Percentiles rank a stretch among this genome's conserved stretches.
Conservation (phyloP, 2,329 filamentous ascomycete genomes). For the Trichoderma sp. region DNA sequence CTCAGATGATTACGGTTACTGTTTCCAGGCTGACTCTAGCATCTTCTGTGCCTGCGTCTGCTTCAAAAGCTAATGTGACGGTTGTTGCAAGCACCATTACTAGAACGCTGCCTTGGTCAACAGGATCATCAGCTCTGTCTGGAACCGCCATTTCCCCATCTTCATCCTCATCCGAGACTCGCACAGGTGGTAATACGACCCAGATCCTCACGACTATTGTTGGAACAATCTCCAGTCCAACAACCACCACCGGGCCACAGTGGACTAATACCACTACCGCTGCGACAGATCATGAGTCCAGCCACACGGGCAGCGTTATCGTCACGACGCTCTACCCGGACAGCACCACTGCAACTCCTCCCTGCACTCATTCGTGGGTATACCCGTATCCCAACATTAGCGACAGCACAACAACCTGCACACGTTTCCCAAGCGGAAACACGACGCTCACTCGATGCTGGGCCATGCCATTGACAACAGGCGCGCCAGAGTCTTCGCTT, state of each 20-base stretch:
- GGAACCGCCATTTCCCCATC: conserved; percentile 2
- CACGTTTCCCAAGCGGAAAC: conserved; percentile 14
- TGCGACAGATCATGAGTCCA: neutral
- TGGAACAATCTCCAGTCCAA: neutral
- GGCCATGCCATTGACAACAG: conserved; percentile 19
- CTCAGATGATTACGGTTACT: conserved; percentile 21
- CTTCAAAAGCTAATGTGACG: conserved; percentile 1
- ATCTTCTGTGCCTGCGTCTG: neutral
- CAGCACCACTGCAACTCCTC: conserved; percentile 24
- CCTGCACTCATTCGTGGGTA: conserved; percentile 28
- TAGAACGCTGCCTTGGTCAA: conserved; percentile 11
- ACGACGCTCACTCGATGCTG: conserved; percentile 18
- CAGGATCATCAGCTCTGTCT: conserved; percentile 3
- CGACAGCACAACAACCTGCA: conserved; percentile 21
- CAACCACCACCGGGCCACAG: neutral
- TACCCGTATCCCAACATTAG: conserved; percentile 27
- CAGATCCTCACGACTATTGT: neutral
- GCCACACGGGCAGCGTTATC: neutral
- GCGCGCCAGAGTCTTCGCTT: conserved; percentile 6
- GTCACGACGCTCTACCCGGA: conserved; percentile 23
- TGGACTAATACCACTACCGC: conserved; percentile 7
- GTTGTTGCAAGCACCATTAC: neutral
- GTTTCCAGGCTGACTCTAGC: conserved; percentile 18
- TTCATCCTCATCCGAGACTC: neutral
- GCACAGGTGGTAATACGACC: neutral